Conservation (phyloP, 371 early-diverging fungal species). For the Haplosporangium sp. region DNA sequence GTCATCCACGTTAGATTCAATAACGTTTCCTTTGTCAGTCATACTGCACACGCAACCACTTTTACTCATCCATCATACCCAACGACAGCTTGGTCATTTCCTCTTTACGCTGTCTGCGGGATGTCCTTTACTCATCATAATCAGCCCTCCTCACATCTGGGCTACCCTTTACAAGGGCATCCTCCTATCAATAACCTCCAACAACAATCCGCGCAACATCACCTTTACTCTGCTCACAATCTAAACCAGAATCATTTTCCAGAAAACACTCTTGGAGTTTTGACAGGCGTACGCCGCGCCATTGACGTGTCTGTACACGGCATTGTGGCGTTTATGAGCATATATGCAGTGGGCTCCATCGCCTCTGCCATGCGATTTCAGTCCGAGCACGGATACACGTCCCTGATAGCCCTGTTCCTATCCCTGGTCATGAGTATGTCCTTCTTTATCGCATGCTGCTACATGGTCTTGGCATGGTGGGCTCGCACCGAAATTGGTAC, state of each 20-base stretch:
- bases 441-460: constrained; percentile 9
- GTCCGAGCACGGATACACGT: constrained; percentile 3
- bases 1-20: too few species aligned
- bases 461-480: constrained; percentile 40
- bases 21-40: too few species aligned
- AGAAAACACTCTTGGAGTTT: neutral
- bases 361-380: constrained; percentile 14
- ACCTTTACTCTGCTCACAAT: neutral
- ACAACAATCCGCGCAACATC: neutral
- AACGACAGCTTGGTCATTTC: neutral
- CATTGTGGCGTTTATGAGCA: constrained; percentile 14
- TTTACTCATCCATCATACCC: too few species aligned
- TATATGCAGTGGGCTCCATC: constrained; percentile 28
- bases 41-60: too few species aligned
- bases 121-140: constrained; percentile 8
- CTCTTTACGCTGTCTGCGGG: neutral
- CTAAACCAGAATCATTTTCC: neutral
- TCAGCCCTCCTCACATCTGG: constrained; percentile 3
- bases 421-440: constrained; percentile 21
- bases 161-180: neutral
- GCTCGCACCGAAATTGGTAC: constrained; percentile 7
- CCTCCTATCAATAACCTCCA: neutral
- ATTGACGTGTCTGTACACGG: constrained; percentile 27
- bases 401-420: constrained; percentile 22
- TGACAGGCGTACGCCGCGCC: constrained; percentile 2